Base-by-base conservation (phyloP, 2,329 filamentous ascomycete genomes). In the Alternaria dauci region DNA sequence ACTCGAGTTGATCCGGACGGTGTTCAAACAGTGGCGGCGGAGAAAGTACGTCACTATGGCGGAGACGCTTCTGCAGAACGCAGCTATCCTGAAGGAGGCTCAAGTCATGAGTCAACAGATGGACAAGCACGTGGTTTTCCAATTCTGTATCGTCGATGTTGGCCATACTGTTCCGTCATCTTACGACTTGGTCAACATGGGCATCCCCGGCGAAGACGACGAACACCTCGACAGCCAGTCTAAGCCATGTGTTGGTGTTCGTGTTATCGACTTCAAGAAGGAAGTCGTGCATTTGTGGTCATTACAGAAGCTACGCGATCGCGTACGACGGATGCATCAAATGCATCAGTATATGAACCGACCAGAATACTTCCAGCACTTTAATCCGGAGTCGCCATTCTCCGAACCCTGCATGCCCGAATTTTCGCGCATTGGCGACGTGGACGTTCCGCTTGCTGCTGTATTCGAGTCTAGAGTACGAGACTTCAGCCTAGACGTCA, bases 51-150 rank as follows among this genome's bases (percentile, higher is more conserved):
- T 99, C 59, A 89, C 90, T 56, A 97, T 99, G 92, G 94, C 94
- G 3, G 95, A 98, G 78, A 88, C 90, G 2, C 89, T 98, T 28
- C 83, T 99, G 46, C 93, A 96, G 74, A 90, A 96, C 76, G 94
- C 94, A 3, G 89, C 92, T 8, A 87, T 89, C 28, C 80, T 99
- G 59, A 99, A 99, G 77, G 95, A 99, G 79, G 95, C 95, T 1
- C 95, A 99, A 75, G 90, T 99, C 62, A 95, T 99, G 92, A 96
- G 94, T 81, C 94, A 97, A 70, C 92, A 96, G 71, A 91, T 99
- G 82, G 92, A 95, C 69, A 95, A 97, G 77, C 89, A 89, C 66
- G 91, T 97, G 8, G 90, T 94, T 20, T 98, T 99, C 76, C 95
- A 99, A 77, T 99, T 98, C 76, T 91, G 92, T 12, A 89, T 97